These are phyloP conservation scores for Herpetospermum pedunculosum DNA, from an alignment of 306 rosid species.

Conservation along the genomic window DNA sequence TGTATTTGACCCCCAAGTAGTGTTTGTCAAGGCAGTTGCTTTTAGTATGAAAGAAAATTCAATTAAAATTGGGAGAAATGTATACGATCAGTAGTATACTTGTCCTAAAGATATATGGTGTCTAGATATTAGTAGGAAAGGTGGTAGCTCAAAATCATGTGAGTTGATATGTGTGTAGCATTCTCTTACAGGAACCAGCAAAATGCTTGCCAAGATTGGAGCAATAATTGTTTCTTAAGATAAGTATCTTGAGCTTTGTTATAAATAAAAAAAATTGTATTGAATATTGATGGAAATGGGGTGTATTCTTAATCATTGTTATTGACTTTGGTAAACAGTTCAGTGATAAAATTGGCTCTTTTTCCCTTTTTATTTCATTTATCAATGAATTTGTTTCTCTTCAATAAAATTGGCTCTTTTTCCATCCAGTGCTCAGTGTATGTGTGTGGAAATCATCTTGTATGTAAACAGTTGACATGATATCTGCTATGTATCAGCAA, in stretches of 20 bases:
- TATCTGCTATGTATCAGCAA: neutral
- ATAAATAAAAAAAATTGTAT: neutral
- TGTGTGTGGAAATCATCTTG: neutral
- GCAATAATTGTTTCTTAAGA: neutral
- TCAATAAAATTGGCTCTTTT: neutral
- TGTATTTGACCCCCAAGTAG: neutral
- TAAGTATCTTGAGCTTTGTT: neutral
- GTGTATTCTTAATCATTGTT: neutral
- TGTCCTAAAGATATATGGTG: neutral
- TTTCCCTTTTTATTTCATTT: too few relatives aligned
- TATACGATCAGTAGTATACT: neutral
- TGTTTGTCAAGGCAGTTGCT: neutral
- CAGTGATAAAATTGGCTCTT: too few relatives aligned
- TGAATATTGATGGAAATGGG: neutral
- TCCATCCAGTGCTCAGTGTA: neutral
- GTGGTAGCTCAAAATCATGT: neutral
- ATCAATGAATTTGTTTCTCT: too few relatives aligned
- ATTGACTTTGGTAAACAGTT: neutral
- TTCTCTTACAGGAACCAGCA: neutral
- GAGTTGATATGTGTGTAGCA: neutral
- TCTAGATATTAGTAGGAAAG: neutral
- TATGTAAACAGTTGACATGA: neutral
- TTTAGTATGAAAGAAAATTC: neutral
- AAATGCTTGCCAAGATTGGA: neutral
- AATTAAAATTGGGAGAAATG: neutral